Evolutionary conservation across 2,329 filamentous ascomycete genomes (phyloP).

Genomic region (Rutstroemia sp.): DNA sequence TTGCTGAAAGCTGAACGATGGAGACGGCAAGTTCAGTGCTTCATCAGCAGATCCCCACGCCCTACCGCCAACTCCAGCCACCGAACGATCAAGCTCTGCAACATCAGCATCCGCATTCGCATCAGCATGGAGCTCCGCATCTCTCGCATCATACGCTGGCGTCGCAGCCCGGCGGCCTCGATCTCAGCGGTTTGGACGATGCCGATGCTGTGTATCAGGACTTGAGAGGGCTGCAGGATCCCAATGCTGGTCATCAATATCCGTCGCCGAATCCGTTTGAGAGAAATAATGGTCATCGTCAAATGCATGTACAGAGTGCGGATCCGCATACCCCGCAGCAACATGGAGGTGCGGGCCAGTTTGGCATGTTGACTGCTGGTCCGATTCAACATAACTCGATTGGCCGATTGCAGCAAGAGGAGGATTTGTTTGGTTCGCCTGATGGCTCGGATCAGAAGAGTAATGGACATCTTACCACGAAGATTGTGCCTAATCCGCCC

Average conservation of each 20-base stretch:
- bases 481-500: constrained; percentile 57
- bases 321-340: constrained; percentile 33
- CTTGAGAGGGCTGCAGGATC: constrained; percentile 31
- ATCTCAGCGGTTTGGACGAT: constrained; percentile 35
- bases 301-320: constrained; percentile 25
- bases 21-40: constrained; percentile 24
- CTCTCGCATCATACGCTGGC: constrained; percentile 28
- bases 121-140: constrained; percentile 28
- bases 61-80: constrained; percentile 27
- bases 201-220: constrained; percentile 32
- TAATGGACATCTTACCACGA: constrained; percentile 46
- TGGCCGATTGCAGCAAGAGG: constrained; percentile 31
- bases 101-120: constrained; percentile 23
- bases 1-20: constrained; percentile 20
- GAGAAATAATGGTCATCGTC: constrained; percentile 26
- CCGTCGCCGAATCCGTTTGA: constrained; percentile 31
- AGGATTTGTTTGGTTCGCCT: constrained; percentile 31
- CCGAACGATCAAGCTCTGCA: constrained; percentile 28
- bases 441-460: constrained; percentile 36
- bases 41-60: constrained; percentile 26
- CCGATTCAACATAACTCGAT: constrained; percentile 29
- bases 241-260: constrained; percentile 28
- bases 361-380: constrained; percentile 37
- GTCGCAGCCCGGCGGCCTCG: constrained; percentile 30
- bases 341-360: constrained; percentile 33